Evolutionary conservation across 192 early-diverging fungal species (phyloP), one percentile per base, ranked within the genome.

Genomic region (Coemansia pectinata): DNA sequence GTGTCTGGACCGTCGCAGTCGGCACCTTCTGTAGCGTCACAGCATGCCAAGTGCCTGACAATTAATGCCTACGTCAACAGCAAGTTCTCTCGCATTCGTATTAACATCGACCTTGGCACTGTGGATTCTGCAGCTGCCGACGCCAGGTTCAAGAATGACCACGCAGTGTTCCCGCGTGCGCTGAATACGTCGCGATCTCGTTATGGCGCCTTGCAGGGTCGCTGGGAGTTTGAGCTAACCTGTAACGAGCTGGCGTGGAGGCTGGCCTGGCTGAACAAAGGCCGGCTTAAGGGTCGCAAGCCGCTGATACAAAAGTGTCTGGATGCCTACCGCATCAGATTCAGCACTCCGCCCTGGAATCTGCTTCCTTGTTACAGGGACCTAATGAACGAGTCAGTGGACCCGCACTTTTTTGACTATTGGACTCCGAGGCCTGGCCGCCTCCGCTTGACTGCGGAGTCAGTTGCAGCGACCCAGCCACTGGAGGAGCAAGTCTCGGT

Each of bases 231-330:
- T 71, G 95, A 96, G 72, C 86, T 86, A 8, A 85, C 90, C 10
- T 95, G 94, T 69, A 96, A 96, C 63, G 82, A 85, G 36, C 79
- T 95, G 39, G 92, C 92, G 6, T 95, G 95, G 95, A 89, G 88
- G 64, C 84, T 96, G 62, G 90, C 89, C 4, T 90, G 86, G 82
- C 78, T 95, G 11, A 96, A 96, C 67, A 75, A 65, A 15, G 33
- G 63, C 33, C 67, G 82, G 15, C 71, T 84, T 23, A 52, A 42
- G 44, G 73, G 67, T 17, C 59, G 77, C n/a, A 76, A 67, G 50
- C 74, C 72, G 64, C 59, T 84, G 36, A 76, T 84, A 12, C 82
- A 84, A 66, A 72, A 72, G 40, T 84, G 82, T 57, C 52, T 84
- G 40, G 82, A 84, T 15, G 74, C 77, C 14, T 84, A 83, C 58